Evolutionary conservation across 805 yeast species (phyloP), one percentile per base, ranked within the genome.

Genomic region (Kuraishia cidri): DNA sequence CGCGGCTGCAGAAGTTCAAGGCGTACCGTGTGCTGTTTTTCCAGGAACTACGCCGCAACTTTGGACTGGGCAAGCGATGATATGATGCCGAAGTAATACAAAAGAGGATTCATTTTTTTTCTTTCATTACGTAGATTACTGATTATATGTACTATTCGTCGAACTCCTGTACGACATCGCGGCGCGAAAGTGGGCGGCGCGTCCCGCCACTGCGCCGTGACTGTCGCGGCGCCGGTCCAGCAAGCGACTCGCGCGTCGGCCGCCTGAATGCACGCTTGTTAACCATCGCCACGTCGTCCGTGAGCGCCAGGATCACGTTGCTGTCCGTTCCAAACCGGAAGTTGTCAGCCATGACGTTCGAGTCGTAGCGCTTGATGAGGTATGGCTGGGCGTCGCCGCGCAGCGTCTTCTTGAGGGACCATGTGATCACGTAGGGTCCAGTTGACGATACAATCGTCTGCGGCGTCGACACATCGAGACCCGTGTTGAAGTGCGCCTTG

Each of bases 381-480:
- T 83, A 84, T 5, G 81, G 69, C 28, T 48, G 45, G 17, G 62
- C 66, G 35, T 69, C 72, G 35, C 75, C 73, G 28, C 60, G 58
- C 27, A 79, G 49, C 10, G 81, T 63, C 39, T 76, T 72, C 42
- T 61, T 66, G 48, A 87, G 54, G 9, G 80, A 75, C 95, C 95
- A 87, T 1, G 82, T 68, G 15, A 87, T 69, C 16, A 86, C 80
- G 54, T 75, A 87, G 13, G 88, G 90, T 2, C 95, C 95, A 2
- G 79, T 64, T 4, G 90, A 75, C 1, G 94, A 69, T 16, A 85
- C 75, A 32, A 87, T 81, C 2, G 79, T 65, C 13, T 81, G 75
- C 11, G 59, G 56, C 47, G 80, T 92, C 39, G 70, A 72, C 17
- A 72, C 50, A 31, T 68, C 66, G n/a, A 72, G 35, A 26, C 86